Percentiles rank a stretch among this genome's conserved stretches.
These are phyloP conservation scores for Papiliotrema fonsecae DNA, from an alignment of 1,284 basidiomycete genomes.

Conservation along the genomic window DNA sequence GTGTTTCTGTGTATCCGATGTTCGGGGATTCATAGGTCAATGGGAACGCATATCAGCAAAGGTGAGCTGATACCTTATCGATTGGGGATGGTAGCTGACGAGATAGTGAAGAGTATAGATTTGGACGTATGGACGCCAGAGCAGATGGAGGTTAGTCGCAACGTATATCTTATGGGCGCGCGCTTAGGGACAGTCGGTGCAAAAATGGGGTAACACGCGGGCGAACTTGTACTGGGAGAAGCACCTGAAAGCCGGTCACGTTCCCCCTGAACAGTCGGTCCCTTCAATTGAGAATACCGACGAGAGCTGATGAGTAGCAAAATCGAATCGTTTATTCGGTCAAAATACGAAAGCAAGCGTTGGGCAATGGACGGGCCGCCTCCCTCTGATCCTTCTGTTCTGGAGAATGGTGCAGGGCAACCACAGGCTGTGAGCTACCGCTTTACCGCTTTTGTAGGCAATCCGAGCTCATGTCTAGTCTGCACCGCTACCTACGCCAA, in stretches of 20 bases:
- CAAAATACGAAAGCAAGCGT: constrained; percentile 88
- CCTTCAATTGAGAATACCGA: no score
- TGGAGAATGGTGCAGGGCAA: constrained; percentile 55
- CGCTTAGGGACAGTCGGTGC: constrained; percentile 58
- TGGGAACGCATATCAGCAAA: constrained; percentile 96
- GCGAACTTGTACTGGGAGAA: constrained; percentile 98
- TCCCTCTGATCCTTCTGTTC: constrained; percentile 72
- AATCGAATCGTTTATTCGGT: constrained; percentile 96
- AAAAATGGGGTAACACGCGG: constrained; percentile 89
- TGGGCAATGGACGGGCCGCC: constrained; percentile 89
- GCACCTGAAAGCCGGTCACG: constrained; percentile 85
- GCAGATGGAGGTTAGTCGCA: constrained; percentile 76
- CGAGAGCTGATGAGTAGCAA: constrained; percentile 61
- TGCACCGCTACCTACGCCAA: not conserved
- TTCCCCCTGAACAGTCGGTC: constrained; percentile 97
- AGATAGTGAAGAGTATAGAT: constrained; percentile 86
- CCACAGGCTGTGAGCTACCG: constrained; percentile 10
- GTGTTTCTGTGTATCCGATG: constrained; percentile 94
- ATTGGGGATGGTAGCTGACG: not conserved
- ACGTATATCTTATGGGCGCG: not conserved
- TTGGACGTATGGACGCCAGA: constrained; percentile 97
- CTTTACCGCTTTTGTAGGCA: not conserved
- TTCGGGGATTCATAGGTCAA: constrained; percentile 95
- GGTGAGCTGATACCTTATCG: constrained; percentile 26
- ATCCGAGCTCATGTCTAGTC: not conserved